Conservation (phyloP, 371 early-diverging fungal species). For the Encephalitozoon hellem region DNA sequence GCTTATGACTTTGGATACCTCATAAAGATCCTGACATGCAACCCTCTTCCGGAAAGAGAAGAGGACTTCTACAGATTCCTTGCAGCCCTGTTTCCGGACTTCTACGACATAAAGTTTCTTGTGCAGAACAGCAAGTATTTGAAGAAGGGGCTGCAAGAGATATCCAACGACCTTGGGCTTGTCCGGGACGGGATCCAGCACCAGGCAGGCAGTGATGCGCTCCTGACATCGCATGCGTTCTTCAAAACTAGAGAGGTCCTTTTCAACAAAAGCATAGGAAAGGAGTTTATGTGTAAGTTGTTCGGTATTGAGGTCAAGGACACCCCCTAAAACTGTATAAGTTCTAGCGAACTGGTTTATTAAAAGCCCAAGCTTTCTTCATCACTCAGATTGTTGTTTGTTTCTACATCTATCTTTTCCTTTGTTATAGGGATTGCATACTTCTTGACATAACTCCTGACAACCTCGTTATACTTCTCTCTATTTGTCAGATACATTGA, state of each 20-base stretch:
- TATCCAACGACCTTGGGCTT: slow-evolving; percentile 82
- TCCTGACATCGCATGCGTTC: slow-evolving; percentile 83
- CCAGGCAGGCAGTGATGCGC: slow-evolving; percentile 96
- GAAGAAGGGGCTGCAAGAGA: slow-evolving; percentile 94
- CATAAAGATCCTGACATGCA: slow-evolving; percentile 81
- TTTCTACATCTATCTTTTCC: slow-evolving; percentile 13
- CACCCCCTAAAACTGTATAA: background rate
- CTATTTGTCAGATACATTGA: slow-evolving; percentile 85
- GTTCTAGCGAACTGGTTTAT: background rate
- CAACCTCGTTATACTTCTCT: slow-evolving; percentile 68
- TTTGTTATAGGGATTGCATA: slow-evolving; percentile 42
- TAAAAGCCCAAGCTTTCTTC: slow-evolving; percentile 29
- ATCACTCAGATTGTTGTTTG: background rate
- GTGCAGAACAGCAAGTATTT: slow-evolving; percentile 85
- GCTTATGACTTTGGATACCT: slow-evolving; percentile 97
- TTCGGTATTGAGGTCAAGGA: slow-evolving; percentile 54
- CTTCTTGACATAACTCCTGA: slow-evolving; percentile 44
- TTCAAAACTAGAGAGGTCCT: slow-evolving; percentile 84
- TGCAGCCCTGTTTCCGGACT: slow-evolving; percentile 80
- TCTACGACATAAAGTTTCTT: slow-evolving; percentile 95
- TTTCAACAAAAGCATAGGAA: slow-evolving; percentile 69
- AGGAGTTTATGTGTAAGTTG: slow-evolving; percentile 44
- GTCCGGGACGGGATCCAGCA: slow-evolving; percentile 89
- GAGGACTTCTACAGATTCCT: slow-evolving; percentile 83
- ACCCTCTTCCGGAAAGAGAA: slow-evolving; percentile 79